Evolutionary conservation across 768 basidiomycete genomes (phyloP).

Genomic region (Nevesoporus exiguus): DNA sequence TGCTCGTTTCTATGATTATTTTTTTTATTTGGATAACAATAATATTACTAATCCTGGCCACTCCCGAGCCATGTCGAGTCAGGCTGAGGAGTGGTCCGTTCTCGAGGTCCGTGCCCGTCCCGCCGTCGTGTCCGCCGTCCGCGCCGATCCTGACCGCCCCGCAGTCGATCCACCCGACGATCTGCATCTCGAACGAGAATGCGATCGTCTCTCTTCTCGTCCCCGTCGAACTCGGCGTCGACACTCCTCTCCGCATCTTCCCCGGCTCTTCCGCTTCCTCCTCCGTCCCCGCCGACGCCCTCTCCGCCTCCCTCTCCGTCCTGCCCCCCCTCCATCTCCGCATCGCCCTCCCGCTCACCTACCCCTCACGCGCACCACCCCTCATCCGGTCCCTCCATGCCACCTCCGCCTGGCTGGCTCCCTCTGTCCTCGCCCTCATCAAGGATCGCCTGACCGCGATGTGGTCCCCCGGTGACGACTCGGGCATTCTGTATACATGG

Average conservation of each 20-base stretch:
- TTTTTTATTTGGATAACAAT: too few relatives aligned
- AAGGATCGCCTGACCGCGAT: conserved; percentile 42
- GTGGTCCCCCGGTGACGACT: conserved; percentile 50
- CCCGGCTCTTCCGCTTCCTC: conserved; percentile 1
- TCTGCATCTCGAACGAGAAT: conserved; percentile 46
- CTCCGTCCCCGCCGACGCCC: not conserved
- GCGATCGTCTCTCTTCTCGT: conserved; percentile 43
- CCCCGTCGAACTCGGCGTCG: conserved; percentile 54
- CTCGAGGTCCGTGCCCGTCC: conserved; percentile 21
- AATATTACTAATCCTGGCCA: conserved; percentile 6
- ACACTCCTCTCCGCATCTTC: conserved; percentile 39
- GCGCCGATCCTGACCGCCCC: conserved; percentile 7
- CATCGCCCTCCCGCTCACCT: conserved; percentile 48
- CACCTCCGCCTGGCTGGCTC: conserved; percentile 57
- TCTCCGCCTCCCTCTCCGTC: conserved; percentile 38
- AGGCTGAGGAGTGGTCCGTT: conserved; percentile 20
- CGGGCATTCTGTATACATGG: conserved; percentile 65
- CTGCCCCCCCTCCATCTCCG: conserved; percentile 65
- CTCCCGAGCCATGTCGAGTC: conserved; percentile 1
- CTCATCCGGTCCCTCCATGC: conserved; percentile 51
- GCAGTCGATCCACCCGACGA: conserved; percentile 77
- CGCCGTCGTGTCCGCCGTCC: not conserved
- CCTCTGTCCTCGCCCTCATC: conserved; percentile 31
- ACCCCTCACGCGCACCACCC: conserved; percentile 56
- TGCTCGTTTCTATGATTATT: not conserved